Percentiles rank a stretch among this genome's conserved stretches.
These are phyloP conservation scores for Brassica incana DNA, from an alignment of 345 rosid genomes.

Conservation along the genomic window DNA sequence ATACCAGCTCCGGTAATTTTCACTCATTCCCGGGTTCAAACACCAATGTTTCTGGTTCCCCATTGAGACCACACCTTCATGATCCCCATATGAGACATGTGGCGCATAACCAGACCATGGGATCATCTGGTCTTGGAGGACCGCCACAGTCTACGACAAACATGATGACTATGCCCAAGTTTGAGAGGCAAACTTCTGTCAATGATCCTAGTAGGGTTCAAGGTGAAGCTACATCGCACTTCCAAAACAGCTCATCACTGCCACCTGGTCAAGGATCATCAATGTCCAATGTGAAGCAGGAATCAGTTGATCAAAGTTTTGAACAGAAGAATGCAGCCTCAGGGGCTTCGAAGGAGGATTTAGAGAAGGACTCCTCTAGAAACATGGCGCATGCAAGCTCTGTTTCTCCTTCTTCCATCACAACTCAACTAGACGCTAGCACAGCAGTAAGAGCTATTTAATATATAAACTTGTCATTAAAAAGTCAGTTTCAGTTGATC, in stretches of 20 bases:
- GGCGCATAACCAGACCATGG: constrained; percentile 57
- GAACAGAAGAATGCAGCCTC: constrained; percentile 53
- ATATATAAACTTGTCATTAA: not conserved
- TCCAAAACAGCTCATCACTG: constrained; percentile 50
- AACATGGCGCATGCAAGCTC: constrained; percentile 46
- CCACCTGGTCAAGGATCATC: constrained; percentile 69
- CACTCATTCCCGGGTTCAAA: constrained; percentile 59
- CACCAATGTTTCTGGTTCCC: constrained; percentile 51
- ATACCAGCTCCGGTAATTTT: constrained; percentile 56
- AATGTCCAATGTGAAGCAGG: constrained; percentile 60
- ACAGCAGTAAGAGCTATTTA: constrained; percentile 46
- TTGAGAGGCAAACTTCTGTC: constrained; percentile 59
- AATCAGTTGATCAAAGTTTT: constrained; percentile 57
- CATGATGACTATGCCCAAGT: constrained; percentile 58
- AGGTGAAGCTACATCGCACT: constrained; percentile 52
- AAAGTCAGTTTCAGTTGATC: not conserved
- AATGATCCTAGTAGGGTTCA: constrained; percentile 57
- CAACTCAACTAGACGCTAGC: constrained; percentile 50
- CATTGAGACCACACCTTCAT: constrained; percentile 64
- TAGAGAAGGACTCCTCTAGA: constrained; percentile 60
- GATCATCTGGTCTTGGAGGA: constrained; percentile 57
- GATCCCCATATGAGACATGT: constrained; percentile 68
- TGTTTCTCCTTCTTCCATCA: constrained; percentile 54
- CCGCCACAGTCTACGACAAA: constrained; percentile 46
- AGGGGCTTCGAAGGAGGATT: constrained; percentile 53